phyloP scores from a whole-genome alignment of 1,139 yeast genomes.

The Taiozyma sp. region DNA sequence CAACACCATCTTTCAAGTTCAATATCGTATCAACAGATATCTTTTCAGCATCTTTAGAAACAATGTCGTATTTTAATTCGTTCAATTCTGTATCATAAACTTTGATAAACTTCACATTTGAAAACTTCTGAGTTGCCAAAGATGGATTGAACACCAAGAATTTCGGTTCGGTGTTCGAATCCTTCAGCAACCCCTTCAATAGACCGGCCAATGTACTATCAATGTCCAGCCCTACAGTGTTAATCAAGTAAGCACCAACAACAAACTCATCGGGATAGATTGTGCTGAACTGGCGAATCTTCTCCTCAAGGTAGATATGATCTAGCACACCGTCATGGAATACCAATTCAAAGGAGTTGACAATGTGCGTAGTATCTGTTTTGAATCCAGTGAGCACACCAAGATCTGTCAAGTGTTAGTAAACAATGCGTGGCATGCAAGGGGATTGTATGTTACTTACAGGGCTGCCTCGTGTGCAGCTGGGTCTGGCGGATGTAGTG shows the following conservation, averaged over 20 bases:
- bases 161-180: slow-evolving; percentile 2
- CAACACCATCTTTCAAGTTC: slow-evolving; percentile 11
- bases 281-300: slow-evolving; percentile 7
- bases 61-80: slow-evolving; percentile 9
- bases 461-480: neutral
- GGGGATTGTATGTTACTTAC: neutral
- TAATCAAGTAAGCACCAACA: slow-evolving; percentile 10
- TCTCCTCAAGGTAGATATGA: slow-evolving; percentile 2
- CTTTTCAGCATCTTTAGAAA: slow-evolving; percentile 16
- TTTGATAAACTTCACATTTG: slow-evolving; percentile 14
- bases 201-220: neutral
- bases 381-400: slow-evolving; percentile 5
- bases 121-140: slow-evolving; percentile 8
- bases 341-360: slow-evolving; percentile 11
- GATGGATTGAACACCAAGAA: slow-evolving; percentile 12
- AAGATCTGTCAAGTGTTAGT: neutral
- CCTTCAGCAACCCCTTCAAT: neutral
- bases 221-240: neutral
- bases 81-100: slow-evolving; percentile 6
- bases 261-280: slow-evolving; percentile 10
- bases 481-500: neutral
- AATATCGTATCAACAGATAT: slow-evolving; percentile 20
- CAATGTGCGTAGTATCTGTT: neutral
- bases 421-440: neutral
- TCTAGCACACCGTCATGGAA: slow-evolving; percentile 2